phyloP scores from a whole-genome alignment of 1,284 basidiomycete species.

The Exsudoporus floridanus region DNA sequence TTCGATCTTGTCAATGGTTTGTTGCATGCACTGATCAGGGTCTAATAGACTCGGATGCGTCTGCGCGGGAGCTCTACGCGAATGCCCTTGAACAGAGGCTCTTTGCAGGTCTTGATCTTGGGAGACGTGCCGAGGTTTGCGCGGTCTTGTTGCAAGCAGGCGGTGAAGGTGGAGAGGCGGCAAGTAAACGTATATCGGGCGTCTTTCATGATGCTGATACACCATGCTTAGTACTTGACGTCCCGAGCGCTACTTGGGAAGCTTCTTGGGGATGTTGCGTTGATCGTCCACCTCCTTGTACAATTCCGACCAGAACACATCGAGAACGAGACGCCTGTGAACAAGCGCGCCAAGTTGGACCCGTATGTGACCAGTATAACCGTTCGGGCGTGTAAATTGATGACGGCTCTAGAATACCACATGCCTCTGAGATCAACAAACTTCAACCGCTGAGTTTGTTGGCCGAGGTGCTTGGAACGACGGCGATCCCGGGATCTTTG shows the following conservation, averaged over 20 bases:
- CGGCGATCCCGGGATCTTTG: constrained; percentile 63
- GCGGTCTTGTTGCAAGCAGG: constrained; percentile 53
- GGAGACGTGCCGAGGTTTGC: constrained; percentile 57
- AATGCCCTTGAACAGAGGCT: constrained; percentile 51
- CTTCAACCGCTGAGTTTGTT: constrained; percentile 56
- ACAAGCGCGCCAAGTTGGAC: constrained; percentile 61
- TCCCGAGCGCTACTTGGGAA: constrained; percentile 53
- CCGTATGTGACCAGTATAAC: constrained; percentile 43
- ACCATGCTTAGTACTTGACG: constrained; percentile 41
- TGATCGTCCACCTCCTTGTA: constrained; percentile 63
- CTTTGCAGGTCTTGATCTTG: constrained; percentile 49
- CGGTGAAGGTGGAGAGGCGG: constrained; percentile 45
- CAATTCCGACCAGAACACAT: constrained; percentile 47
- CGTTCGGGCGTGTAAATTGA: background rate
- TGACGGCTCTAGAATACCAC: constrained; percentile 14
- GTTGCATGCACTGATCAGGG: constrained; percentile 3
- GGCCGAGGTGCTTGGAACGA: constrained; percentile 69
- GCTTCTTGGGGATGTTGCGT: constrained; percentile 47
- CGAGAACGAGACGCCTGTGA: constrained; percentile 47
- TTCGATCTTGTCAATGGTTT: constrained; percentile 1
- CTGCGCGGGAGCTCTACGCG: constrained; percentile 42
- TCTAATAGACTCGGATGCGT: constrained; percentile 28
- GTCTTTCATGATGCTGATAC: background rate
- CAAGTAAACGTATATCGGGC: constrained; percentile 35
- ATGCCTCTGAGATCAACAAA: constrained; percentile 34